Conservation (phyloP, 345 rosid species). For the Pistacia atlantica region DNA sequence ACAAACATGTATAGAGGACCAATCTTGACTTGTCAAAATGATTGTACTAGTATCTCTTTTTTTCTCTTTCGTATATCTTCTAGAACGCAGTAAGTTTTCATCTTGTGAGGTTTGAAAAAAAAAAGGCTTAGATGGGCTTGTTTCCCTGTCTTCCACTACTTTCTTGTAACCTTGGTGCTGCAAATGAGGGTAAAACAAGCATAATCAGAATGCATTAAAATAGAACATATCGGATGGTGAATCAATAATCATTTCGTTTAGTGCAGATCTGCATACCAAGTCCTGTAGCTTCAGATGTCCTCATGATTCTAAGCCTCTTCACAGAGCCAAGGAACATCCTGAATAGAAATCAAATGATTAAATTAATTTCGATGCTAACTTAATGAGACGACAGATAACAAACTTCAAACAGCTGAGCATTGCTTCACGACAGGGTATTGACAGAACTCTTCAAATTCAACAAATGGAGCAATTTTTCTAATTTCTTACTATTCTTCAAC, state of each 20-base stretch:
- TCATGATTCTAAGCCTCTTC: constrained; percentile 88
- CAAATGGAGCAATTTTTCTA: background rate
- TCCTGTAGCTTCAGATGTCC: constrained; percentile 80
- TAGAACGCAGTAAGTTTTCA: constrained; percentile 22
- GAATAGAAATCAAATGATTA: constrained; percentile 20
- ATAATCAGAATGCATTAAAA: constrained; percentile 11
- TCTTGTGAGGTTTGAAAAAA: background rate
- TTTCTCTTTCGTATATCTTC: constrained; percentile 24
- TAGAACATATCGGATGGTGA: constrained; percentile 16
- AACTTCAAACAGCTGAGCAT: background rate
- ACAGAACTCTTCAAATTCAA: background rate
- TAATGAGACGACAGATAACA: background rate
- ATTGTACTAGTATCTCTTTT: constrained; percentile 16
- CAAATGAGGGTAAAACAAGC: constrained; percentile 19
- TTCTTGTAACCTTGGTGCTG: constrained; percentile 43
- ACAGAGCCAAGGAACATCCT: constrained; percentile 85
- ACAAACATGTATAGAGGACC: constrained; percentile 24
- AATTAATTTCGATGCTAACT: background rate
- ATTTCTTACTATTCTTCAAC: background rate
- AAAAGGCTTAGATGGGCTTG: constrained; percentile 28
- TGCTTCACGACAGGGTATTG: background rate
- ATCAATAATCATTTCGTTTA: constrained; percentile 17
- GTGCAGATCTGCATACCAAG: constrained; percentile 42
- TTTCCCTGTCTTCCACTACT: constrained; percentile 30
- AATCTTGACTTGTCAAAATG: constrained; percentile 28